Conservation (phyloP, 441 rosid species). For the Erodium trifolium region DNA sequence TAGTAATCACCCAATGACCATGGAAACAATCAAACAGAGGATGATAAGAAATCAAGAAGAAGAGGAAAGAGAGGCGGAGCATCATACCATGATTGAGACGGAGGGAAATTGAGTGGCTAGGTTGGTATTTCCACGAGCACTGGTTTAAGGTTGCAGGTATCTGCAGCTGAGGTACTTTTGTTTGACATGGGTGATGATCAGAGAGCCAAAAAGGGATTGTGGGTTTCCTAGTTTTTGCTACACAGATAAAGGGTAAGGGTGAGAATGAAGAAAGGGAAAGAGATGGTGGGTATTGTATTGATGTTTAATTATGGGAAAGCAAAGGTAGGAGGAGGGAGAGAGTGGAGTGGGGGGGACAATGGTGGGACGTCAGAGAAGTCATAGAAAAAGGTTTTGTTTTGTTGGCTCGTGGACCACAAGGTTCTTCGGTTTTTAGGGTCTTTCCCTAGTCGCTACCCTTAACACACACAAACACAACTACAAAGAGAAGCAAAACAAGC, state of each 20-base stretch:
- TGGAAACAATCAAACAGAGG: not conserved
- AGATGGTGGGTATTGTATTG: not conserved
- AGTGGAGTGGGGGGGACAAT: constrained; percentile 32
- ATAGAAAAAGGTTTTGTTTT: constrained; percentile 27
- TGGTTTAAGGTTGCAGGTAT: constrained; percentile 27
- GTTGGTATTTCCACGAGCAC: constrained; percentile 12
- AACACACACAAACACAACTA: not conserved
- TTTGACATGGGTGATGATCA: constrained; percentile 23
- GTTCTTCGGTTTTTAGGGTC: constrained; percentile 10
- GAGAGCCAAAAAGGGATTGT: constrained; percentile 17
- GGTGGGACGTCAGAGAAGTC: constrained; percentile 49
- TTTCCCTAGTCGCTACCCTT: not conserved
- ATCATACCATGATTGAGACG: constrained; percentile 17
- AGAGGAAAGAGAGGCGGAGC: not conserved
- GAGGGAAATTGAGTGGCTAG: constrained; percentile 3
- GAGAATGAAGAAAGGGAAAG: constrained; percentile 10
- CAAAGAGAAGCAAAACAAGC: not conserved
- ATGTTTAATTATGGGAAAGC: constrained; percentile 49
- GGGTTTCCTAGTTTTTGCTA: constrained; percentile 16
- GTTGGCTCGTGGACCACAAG: not conserved
- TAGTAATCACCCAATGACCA: no score
- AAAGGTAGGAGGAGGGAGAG: constrained; percentile 26
- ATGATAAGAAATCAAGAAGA: not conserved
- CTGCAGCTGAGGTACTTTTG: constrained; percentile 9
- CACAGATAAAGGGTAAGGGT: constrained; percentile 20